Conservation (phyloP, 2,329 filamentous ascomycete genomes). For the Paraphoma sp. region DNA sequence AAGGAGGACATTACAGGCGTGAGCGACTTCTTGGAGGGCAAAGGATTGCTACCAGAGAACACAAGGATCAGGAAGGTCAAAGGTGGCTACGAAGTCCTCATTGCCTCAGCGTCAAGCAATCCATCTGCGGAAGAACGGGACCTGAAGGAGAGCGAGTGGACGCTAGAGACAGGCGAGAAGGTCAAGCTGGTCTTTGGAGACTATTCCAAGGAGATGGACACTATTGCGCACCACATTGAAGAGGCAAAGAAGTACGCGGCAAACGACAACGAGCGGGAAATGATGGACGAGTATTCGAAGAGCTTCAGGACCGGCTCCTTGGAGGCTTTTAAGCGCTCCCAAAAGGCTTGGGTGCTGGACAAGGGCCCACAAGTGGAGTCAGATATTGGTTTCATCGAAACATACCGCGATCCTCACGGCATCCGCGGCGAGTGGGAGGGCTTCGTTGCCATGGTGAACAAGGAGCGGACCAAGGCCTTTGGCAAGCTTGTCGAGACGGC, state of each 20-base stretch:
- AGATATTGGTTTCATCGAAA: constrained; percentile 63
- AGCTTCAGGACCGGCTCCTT: constrained; percentile 59
- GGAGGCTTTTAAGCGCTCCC: constrained; percentile 58
- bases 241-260: constrained; percentile 56
- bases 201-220: constrained; percentile 54
- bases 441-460: constrained; percentile 73
- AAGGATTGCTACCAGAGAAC: constrained; percentile 57
- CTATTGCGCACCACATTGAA: constrained; percentile 53
- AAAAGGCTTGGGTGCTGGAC: constrained; percentile 61
- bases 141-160: constrained; percentile 54
- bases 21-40: constrained; percentile 55
- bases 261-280: constrained; percentile 53
- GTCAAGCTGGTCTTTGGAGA: constrained; percentile 55
- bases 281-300: constrained; percentile 57
- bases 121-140: constrained; percentile 51
- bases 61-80: constrained; percentile 55
- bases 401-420: constrained; percentile 62
- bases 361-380: constrained; percentile 59
- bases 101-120: constrained; percentile 54
- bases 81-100: constrained; percentile 55
- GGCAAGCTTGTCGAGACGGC: constrained; percentile 83
- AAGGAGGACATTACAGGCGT: constrained; percentile 55
- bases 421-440: constrained; percentile 62
- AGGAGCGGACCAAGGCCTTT: constrained; percentile 89
- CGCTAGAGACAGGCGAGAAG: constrained; percentile 55